Evolutionary conservation across 2,329 filamentous ascomycete genomes (phyloP), one percentile per base, ranked within the genome.

Genomic region (Neopestalotiopsis sp.): DNA sequence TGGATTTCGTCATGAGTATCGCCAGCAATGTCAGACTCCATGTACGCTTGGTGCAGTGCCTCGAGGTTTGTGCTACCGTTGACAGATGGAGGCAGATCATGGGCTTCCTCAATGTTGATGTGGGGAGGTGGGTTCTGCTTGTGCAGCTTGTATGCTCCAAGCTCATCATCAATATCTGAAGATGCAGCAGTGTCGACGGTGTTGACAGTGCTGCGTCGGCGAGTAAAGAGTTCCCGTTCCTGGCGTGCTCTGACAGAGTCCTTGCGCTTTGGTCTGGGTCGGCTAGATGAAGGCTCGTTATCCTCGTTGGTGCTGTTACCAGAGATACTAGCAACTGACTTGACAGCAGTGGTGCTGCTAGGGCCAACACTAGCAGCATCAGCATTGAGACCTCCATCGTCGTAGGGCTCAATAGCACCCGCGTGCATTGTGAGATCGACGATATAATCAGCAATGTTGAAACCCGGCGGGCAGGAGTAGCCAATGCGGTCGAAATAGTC

Each of bases 351-450:
- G 10, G 94, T 93, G 77, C 94, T 97, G 82, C 94, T 97, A 24
- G 94, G 93, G 2, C 93, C 91, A 24, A 94, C 90, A 71, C 90
- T 92, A 1, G 88, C 83, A 2, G 86, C 88, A 71, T 93, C 91
- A 7, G 83, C 75, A 5, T 81, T 77, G 49, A 79, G 83, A 17
- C 87, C 88, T 67, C 91, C 89, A 42, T 91, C 69, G 24, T 70
- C 69, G 30, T 69, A 70, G 2, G 69, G 69, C 65, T 70, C 88
- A 68, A 89, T 86, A 2, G 89, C 85, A 69, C 93, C 89, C 30
- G 94, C 95, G 78, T 99, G 96, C 95, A 99, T 98, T 0, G 96
- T 98, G 56, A 99, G 86, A 78, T 99, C 96, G 38, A 99, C 95
- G 4, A 99, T 88, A 77, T 98, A 99, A 79, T 99, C 96, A 4